phyloP scores from a whole-genome alignment of 768 basidiomycete species.

The Cubamyces lactineus region DNA sequence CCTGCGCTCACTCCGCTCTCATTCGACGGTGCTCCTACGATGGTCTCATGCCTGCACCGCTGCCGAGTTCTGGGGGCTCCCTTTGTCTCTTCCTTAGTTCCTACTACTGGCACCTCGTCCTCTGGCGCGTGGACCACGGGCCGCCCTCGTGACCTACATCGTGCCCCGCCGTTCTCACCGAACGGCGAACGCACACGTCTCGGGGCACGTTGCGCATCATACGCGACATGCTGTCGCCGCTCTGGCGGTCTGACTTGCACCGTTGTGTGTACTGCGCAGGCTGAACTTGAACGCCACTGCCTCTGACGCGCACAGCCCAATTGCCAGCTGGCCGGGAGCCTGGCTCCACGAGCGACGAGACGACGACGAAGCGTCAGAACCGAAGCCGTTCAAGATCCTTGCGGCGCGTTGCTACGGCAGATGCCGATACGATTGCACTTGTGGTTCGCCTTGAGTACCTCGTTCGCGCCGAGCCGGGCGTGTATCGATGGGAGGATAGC shows the following conservation, averaged over 20 bases:
- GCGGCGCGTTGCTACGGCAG: background rate
- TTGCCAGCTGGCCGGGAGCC: slow-evolving; percentile 8
- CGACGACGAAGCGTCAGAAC: background rate
- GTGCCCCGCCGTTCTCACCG: slow-evolving; percentile 2
- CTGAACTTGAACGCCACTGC: background rate
- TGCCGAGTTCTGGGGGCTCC: background rate
- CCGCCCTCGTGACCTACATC: background rate
- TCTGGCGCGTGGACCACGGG: too few species aligned
- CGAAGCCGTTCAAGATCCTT: background rate
- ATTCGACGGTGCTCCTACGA: slow-evolving; percentile 2
- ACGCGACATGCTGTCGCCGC: background rate
- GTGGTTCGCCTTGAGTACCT: background rate
- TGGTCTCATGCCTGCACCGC: background rate
- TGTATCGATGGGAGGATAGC: slow-evolving; percentile 1
- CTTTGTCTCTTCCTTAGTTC: too few species aligned
- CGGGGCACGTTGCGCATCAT: slow-evolving; percentile 6
- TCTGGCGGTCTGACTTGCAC: background rate
- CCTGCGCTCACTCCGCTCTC: background rate
- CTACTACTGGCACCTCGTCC: too few species aligned
- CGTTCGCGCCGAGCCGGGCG: background rate
- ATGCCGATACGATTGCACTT: background rate
- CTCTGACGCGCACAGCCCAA: background rate
- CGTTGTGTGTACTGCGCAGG: background rate
- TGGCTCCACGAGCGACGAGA: background rate
- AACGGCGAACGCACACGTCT: background rate